Base-by-base conservation (phyloP, 257 asterid species). In the Plantago major region DNA sequence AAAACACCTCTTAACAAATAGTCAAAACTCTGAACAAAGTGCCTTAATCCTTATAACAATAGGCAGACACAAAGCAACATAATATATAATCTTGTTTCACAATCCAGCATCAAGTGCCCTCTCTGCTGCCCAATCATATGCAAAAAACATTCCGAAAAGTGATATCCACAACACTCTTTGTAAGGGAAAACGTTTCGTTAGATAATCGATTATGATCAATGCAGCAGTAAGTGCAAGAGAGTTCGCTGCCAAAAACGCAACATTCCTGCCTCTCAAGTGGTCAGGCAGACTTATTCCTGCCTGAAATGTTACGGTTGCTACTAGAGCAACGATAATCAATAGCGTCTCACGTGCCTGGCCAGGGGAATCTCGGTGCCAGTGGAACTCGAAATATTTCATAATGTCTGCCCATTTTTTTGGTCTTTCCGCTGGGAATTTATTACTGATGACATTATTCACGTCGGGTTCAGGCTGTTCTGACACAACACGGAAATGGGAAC, bases 241-340 rank as follows among this genome's bases (percentile, higher is more conserved):
- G 26, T 51, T 51, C n/a, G 38, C 56, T 3, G 26, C 10, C 56
- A 51, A 19, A 19, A 9, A 14, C 5, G 18, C 19, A 15, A 13
- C 12, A 1, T 17, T 17, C 28, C 28, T 4, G 30, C 4, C 14
- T 3, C 33, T 51, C 56, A 51, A 10, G 37, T 51, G 11, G 30
- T 4, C 46, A 2, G 55, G 69, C 3, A 62, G 55, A 48, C 28
- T 54, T 5, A 65, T 50, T 30, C n/a, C n/a, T n/a, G n/a, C n/a
- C 47, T 65, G 38, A 38, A 65, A 65, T 2, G 63, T 65, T 7
- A 65, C 53, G 8, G 55, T 12, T 1, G 48, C 37, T 22, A 64
- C 17, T 45, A 64, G 17, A 0, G 69, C 13, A 2, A 52, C n/a
- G 6, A 44, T 47, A n/a, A 65, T 46, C 42, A 55, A 16, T 15